These are phyloP conservation scores for Starmerella bombicola DNA, from an alignment of 805 yeast species.

Conservation along the genomic window DNA sequence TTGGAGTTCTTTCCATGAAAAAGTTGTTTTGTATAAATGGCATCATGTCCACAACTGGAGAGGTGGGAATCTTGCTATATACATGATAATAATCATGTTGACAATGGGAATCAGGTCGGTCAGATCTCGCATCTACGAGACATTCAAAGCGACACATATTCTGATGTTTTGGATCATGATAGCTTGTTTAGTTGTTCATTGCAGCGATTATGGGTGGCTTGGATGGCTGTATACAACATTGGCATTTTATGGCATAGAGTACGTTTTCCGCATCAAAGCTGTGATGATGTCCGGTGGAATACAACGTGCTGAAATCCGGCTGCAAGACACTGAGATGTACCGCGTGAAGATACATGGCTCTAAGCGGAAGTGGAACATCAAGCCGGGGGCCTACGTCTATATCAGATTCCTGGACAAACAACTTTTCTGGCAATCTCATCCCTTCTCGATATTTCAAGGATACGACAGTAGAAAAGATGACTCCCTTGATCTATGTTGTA, in stretches of 20 bases:
- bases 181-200: constrained; percentile 39
- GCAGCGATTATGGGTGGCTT: constrained; percentile 47
- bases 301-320: constrained; percentile 23
- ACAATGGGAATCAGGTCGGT: constrained; percentile 40
- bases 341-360: constrained; percentile 23
- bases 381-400: constrained; percentile 49
- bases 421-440: constrained; percentile 61
- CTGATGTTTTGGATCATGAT: constrained; percentile 17
- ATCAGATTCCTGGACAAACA: constrained; percentile 41
- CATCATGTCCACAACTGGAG: constrained; percentile 26
- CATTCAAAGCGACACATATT: constrained; percentile 41
- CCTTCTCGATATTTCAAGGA: constrained; percentile 40
- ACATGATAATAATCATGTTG: constrained; percentile 31
- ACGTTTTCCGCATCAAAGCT: constrained; percentile 43
- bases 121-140: constrained; percentile 45
- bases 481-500: constrained; percentile 37
- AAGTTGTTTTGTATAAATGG: constrained; percentile 25
- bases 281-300: constrained; percentile 43
- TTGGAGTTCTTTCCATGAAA: constrained; percentile 22
- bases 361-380: constrained; percentile 38
- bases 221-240: constrained; percentile 43
- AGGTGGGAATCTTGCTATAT: constrained; percentile 37
- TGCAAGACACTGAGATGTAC: constrained; percentile 31
- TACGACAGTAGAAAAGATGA: constrained; percentile 29
- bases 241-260: constrained; percentile 58